Evolutionary conservation across 805 yeast genomes (phyloP).

Genomic region (Komagataella mondaviorum): DNA sequence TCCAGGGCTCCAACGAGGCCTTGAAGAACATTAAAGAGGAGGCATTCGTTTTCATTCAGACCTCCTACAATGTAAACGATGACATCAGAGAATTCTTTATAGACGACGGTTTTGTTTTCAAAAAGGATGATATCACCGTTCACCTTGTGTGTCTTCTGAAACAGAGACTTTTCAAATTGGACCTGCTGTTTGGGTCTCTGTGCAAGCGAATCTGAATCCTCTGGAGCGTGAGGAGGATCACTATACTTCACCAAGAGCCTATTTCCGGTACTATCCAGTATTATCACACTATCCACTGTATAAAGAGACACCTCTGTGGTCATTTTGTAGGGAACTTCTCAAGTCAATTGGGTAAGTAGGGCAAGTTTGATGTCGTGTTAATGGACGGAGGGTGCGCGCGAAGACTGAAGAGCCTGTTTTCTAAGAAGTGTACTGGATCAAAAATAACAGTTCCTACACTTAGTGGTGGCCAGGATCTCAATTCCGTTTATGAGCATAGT

Average conservation of each 20-base stretch:
- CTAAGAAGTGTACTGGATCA: neutral
- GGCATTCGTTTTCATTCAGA: constrained; percentile 73
- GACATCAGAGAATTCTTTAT: constrained; percentile 73
- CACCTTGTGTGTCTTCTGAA: constrained; percentile 65
- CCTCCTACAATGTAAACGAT: constrained; percentile 60
- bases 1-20: constrained; percentile 78
- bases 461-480: neutral
- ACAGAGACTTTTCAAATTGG: constrained; percentile 62
- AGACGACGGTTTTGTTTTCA: constrained; percentile 72
- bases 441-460: neutral
- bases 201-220: constrained; percentile 19
- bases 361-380: neutral
- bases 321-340: constrained; percentile 6
- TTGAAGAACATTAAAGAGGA: constrained; percentile 60
- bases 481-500: neutral
- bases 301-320: constrained; percentile 42
- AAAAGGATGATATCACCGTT: constrained; percentile 70
- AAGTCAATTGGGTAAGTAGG: neutral
- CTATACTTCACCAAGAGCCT: constrained; percentile 81
- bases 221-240: constrained; percentile 40
- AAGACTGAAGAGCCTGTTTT: neutral
- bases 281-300: constrained; percentile 66
- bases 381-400: neutral
- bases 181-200: constrained; percentile 40
- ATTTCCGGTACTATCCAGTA: constrained; percentile 71